phyloP scores from a whole-genome alignment of 2,329 filamentous ascomycete genomes.

The Chaetomiaceae sp. region DNA sequence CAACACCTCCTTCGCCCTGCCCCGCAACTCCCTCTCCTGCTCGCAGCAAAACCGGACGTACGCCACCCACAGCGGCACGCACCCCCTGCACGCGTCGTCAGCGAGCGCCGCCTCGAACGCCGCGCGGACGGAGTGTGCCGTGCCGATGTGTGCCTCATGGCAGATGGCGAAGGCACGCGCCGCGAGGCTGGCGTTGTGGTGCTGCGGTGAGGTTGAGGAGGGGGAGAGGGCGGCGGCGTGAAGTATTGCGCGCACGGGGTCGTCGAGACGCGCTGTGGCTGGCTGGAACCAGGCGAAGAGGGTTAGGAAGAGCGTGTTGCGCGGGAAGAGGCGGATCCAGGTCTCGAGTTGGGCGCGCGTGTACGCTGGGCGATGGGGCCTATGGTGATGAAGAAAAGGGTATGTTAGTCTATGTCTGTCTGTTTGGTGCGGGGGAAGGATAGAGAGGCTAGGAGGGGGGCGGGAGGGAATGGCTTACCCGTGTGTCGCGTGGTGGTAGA shows the following conservation, averaged over 20 bases:
- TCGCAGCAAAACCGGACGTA: constrained; percentile 46
- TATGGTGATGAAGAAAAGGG: no score
- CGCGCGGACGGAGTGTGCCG: constrained; percentile 44
- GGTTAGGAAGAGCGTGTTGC: constrained; percentile 70
- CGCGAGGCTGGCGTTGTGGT: constrained; percentile 32
- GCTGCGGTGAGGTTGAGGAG: no score
- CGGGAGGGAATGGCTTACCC: constrained; percentile 37
- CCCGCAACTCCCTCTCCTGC: constrained; percentile 30
- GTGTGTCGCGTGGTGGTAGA: constrained; percentile 60
- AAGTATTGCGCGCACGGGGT: constrained; percentile 67
- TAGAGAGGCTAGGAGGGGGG: not conserved
- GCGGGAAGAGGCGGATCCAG: constrained; percentile 62
- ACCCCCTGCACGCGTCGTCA: constrained; percentile 36
- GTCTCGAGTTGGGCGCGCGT: constrained; percentile 57
- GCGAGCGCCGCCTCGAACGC: constrained; percentile 50
- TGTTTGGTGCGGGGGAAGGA: no score
- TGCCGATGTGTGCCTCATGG: constrained; percentile 46
- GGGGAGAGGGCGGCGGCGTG: constrained; percentile 43
- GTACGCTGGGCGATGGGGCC: constrained; percentile 62
- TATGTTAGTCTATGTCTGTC: not conserved
- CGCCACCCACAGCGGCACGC: constrained; percentile 43
- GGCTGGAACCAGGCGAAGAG: constrained; percentile 70
- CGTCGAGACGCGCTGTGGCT: constrained; percentile 61
- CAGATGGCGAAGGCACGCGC: constrained; percentile 47
- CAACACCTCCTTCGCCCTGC: constrained; percentile 43